These are phyloP conservation scores for Lycium ferocissimum DNA, from an alignment of 257 asterid genomes.

Conservation along the genomic window DNA sequence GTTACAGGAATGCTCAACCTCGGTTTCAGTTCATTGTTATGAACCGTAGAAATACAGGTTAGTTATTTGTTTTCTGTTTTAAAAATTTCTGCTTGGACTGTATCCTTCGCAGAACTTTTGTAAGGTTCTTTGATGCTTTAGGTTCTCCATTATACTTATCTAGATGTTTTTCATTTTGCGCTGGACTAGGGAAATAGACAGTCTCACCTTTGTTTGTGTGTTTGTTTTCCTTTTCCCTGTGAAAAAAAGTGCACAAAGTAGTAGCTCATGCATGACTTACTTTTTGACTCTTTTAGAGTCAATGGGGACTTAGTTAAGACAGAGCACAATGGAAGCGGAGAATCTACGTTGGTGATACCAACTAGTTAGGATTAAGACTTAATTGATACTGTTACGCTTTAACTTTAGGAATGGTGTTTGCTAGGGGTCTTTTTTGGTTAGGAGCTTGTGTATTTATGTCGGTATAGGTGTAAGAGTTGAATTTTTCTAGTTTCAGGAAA, in stretches of 20 bases:
- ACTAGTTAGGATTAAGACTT: background rate
- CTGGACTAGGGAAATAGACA: background rate
- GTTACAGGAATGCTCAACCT: slow-evolving; percentile 66
- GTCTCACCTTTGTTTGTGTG: background rate
- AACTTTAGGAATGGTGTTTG: background rate
- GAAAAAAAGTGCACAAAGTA: background rate
- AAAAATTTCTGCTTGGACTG: background rate
- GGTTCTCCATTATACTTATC: background rate
- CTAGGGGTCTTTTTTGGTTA: background rate
- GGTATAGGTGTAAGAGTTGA: background rate
- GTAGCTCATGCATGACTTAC: background rate
- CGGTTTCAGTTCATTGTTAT: slow-evolving; percentile 73
- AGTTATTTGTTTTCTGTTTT: slow-evolving; percentile 27
- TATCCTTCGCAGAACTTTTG: background rate
- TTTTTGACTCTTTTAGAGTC: background rate
- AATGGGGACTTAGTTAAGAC: background rate
- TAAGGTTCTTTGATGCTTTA: slow-evolving; percentile 1
- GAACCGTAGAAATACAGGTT: slow-evolving; percentile 69
- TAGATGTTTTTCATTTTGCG: background rate
- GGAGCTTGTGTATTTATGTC: background rate
- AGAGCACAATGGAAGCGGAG: background rate
- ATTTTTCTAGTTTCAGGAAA: background rate
- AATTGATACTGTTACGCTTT: background rate
- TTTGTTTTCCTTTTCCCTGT: background rate
- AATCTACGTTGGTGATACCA: background rate